Evolutionary conservation across 345 rosid species (phyloP).

Genomic region (Populus davidiana): DNA sequence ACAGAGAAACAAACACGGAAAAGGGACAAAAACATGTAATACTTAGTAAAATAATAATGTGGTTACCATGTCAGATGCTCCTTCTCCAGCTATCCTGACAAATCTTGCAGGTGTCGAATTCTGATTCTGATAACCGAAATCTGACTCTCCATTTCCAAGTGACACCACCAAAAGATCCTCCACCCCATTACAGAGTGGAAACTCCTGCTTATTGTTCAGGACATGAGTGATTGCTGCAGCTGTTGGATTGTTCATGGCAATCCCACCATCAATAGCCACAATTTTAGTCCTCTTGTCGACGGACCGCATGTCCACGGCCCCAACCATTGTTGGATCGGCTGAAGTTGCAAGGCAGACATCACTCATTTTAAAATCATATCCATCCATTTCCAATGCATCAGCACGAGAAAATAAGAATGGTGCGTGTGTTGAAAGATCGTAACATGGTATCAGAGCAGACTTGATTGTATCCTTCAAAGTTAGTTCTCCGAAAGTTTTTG

Average conservation of each 20-base stretch:
- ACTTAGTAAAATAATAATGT: background rate
- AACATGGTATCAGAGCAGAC: conserved; percentile 79
- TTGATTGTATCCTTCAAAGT: conserved; percentile 77
- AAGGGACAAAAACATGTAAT: background rate
- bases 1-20: background rate
- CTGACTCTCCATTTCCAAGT: conserved; percentile 72
- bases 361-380: conserved; percentile 75
- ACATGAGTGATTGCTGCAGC: conserved; percentile 92
- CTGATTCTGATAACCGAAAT: conserved; percentile 21
- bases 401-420: conserved; percentile 94
- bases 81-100: conserved; percentile 53
- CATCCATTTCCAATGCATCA: conserved; percentile 81
- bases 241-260: conserved; percentile 90
- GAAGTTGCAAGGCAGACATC: conserved; percentile 81
- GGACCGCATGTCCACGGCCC: conserved; percentile 57
- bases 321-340: conserved; percentile 48
- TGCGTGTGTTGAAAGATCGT: conserved; percentile 73
- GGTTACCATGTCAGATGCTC: conserved; percentile 57
- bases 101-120: conserved; percentile 28
- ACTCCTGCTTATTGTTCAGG: conserved; percentile 81
- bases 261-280: conserved; percentile 64
- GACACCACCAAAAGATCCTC: conserved; percentile 79
- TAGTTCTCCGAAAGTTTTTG: conserved; percentile 22
- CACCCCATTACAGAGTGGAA: conserved; percentile 65
- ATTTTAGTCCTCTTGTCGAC: conserved; percentile 62